Conservation (phyloP, 2,329 filamentous ascomycete genomes). For the Trichoderma sp. region DNA sequence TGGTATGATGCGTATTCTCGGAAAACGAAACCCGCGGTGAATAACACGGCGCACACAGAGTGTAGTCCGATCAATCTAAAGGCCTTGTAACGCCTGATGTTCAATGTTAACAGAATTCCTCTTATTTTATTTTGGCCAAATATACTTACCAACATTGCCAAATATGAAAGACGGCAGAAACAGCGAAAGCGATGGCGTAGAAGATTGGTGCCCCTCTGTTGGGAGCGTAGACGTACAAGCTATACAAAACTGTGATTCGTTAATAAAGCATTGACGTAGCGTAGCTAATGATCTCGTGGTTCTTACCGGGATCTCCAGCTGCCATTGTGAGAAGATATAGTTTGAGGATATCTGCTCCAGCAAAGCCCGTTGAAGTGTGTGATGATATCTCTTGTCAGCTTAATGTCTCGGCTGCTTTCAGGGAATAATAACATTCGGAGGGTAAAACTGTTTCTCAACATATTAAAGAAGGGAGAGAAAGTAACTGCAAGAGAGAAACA, state of each 20-base stretch:
- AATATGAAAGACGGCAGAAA: not conserved
- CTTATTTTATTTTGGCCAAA: too few relatives aligned
- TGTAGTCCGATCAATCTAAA: not conserved
- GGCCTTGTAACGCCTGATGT: not conserved
- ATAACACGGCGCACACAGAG: not conserved
- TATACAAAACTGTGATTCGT: not conserved
- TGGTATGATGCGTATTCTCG: not conserved
- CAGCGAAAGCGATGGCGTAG: not conserved
- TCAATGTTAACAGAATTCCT: not conserved
- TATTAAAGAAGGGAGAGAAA: not conserved
- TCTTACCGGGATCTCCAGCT: not conserved
- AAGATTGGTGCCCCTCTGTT: not conserved
- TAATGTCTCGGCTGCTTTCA: not conserved
- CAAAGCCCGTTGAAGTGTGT: not conserved
- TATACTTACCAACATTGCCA: slow-evolving; percentile 2
- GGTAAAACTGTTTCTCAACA: not conserved
- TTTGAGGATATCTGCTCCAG: not conserved
- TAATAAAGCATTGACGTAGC: fast-evolving
- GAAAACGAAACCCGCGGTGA: not conserved
- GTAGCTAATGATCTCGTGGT: not conserved
- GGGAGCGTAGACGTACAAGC: not conserved
- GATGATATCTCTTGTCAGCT: not conserved
- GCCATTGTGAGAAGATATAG: not conserved
- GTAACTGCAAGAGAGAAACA: not conserved
- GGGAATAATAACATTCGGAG: not conserved